Percentiles rank a stretch among this genome's conserved stretches.
Conservation (phyloP, 495 filamentous ascomycete genomes). For the Penicillium tannophilum region DNA sequence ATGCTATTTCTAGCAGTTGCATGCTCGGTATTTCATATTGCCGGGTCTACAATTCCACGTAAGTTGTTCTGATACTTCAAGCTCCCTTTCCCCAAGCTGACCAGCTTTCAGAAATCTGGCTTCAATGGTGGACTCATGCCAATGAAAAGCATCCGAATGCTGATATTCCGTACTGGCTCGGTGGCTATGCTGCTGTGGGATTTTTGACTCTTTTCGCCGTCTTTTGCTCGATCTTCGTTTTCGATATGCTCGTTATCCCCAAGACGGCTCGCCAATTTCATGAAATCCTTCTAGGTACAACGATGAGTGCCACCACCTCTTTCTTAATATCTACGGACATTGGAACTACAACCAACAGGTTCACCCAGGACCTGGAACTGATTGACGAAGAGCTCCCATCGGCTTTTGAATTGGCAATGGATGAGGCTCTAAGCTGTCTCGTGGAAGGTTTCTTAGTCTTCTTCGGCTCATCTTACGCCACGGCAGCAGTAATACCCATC, state of each 20-base stretch:
- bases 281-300: constrained; percentile 23
- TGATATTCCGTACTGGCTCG: constrained; percentile 35
- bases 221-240: constrained; percentile 14
- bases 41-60: constrained; percentile 25
- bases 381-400: constrained; percentile 50
- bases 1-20: constrained; percentile 26
- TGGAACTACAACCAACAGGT: constrained; percentile 28
- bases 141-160: constrained; percentile 30
- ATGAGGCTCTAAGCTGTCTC: constrained; percentile 15
- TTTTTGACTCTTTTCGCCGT: constrained; percentile 17
- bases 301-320: constrained; percentile 28
- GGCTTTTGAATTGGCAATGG: constrained; percentile 19
- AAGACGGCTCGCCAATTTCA: constrained; percentile 23
- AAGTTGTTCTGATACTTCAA: constrained; percentile 4
- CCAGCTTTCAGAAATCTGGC: constrained; percentile 30
- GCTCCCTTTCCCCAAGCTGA: not conserved
- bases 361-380: constrained; percentile 45
- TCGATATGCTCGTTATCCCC: constrained; percentile 24
- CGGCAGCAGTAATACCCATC: constrained; percentile 20
- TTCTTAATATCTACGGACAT: constrained; percentile 27
- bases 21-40: constrained; percentile 31
- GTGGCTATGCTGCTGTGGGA: constrained; percentile 22
- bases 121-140: constrained; percentile 34
- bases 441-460: constrained; percentile 24
- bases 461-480: constrained; percentile 25